These are phyloP conservation scores for Jaltomata sinuosa DNA, from an alignment of 257 asterid species.

Conservation along the genomic window DNA sequence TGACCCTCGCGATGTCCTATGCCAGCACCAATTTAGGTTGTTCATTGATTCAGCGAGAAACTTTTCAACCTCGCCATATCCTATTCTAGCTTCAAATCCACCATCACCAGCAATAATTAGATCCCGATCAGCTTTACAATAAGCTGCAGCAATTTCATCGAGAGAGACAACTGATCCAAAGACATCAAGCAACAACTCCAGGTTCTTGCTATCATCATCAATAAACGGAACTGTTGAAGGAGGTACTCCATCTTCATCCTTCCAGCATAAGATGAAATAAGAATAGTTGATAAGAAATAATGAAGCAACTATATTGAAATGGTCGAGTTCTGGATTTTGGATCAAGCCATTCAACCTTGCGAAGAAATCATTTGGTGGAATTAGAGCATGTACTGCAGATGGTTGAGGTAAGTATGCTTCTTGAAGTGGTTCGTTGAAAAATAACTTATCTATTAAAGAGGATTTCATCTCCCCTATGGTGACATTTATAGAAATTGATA, in stretches of 20 bases:
- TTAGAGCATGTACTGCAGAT: too few relatives aligned
- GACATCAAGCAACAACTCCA: slow-evolving; percentile 46
- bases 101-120: slow-evolving; percentile 24
- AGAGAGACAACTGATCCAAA: slow-evolving; percentile 68
- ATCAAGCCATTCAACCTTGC: too few relatives aligned
- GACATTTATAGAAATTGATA: not conserved
- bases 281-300: not conserved
- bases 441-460: not conserved
- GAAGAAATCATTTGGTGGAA: too few relatives aligned
- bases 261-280: slow-evolving; percentile 3
- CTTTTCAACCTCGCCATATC: too few relatives aligned
- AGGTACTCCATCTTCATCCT: slow-evolving; percentile 48
- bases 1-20: too few relatives aligned
- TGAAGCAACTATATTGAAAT: not conserved
- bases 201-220: slow-evolving; percentile 41
- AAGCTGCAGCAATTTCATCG: slow-evolving; percentile 68
- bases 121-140: slow-evolving; percentile 45
- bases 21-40: too few relatives aligned
- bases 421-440: too few relatives aligned
- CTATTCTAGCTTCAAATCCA: too few relatives aligned
- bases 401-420: too few relatives aligned
- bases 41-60: too few relatives aligned
- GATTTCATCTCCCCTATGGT: not conserved
- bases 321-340: too few relatives aligned
- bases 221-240: slow-evolving; percentile 24